Evolutionary conservation across 768 basidiomycete species (phyloP).

Genomic region (Royoungia palumana): DNA sequence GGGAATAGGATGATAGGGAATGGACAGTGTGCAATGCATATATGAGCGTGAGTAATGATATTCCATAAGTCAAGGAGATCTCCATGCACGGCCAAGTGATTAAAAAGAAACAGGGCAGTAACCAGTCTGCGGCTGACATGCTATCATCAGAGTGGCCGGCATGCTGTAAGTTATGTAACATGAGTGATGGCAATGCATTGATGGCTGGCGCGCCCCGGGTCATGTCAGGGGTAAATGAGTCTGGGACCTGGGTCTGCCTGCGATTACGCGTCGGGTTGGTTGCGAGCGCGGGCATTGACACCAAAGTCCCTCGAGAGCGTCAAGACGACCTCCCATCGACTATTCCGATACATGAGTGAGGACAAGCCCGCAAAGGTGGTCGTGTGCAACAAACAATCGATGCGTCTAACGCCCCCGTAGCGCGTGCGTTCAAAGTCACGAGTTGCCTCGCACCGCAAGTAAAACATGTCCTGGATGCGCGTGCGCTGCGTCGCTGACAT

Average conservation of each 20-base stretch:
- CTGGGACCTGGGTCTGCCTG: too few relatives aligned
- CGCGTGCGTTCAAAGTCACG: constrained; percentile 34
- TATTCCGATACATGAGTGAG: constrained; percentile 33
- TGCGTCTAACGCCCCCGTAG: constrained; percentile 42
- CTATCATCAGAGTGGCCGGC: neutral
- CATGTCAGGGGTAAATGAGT: too few relatives aligned
- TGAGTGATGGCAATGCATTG: neutral
- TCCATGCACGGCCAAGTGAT: too few relatives aligned
- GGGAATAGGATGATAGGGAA: too few relatives aligned
- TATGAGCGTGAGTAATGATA: too few relatives aligned
- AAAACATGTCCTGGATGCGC: constrained; percentile 41
- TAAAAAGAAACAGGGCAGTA: too few relatives aligned
- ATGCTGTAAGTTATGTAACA: constrained; percentile 5
- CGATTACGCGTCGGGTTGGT: neutral
- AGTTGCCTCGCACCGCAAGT: constrained; percentile 43
- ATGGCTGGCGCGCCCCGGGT: too few relatives aligned
- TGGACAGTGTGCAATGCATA: too few relatives aligned
- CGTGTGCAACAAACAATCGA: constrained; percentile 49
- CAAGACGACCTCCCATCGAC: constrained; percentile 41
- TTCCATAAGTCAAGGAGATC: too few relatives aligned
- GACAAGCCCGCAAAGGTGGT: constrained; percentile 53
- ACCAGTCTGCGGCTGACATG: too few relatives aligned
- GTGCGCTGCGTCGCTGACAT: constrained; percentile 41
- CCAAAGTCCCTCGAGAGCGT: constrained; percentile 40
- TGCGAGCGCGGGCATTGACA: neutral